Conservation (phyloP, 2,329 filamentous ascomycete species). For the Phialophora tarda region DNA sequence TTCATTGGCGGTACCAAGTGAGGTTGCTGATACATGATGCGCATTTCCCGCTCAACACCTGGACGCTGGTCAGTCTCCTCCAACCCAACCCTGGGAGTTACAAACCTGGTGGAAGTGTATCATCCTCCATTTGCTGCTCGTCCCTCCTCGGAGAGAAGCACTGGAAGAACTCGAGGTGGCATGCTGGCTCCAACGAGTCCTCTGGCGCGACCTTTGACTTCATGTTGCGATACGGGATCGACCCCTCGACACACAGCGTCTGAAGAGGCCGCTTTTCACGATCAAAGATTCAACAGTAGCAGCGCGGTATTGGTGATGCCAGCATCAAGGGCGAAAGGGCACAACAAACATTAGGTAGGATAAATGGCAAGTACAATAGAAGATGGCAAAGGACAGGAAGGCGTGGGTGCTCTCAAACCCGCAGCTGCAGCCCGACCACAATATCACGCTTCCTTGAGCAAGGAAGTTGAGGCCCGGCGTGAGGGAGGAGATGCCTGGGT, state of each 20-base stretch:
- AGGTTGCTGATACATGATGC: conserved; percentile 52
- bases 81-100: conserved; percentile 8
- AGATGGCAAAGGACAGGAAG: conserved; percentile 13
- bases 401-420: conserved; percentile 21
- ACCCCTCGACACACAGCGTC: conserved; percentile 15
- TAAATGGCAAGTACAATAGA: conserved; percentile 10
- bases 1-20: conserved; percentile 55
- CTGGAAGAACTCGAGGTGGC: conserved; percentile 30
- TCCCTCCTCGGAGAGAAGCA: conserved; percentile 29
- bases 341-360: conserved; percentile 16
- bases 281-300: conserved; percentile 12
- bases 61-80: neutral
- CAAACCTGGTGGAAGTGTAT: conserved; percentile 16
- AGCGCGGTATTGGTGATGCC: conserved; percentile 23
- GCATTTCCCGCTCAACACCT: conserved; percentile 52
- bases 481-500: conserved; percentile 16
- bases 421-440: conserved; percentile 23
- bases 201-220: conserved; percentile 20
- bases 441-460: conserved; percentile 22
- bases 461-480: conserved; percentile 8
- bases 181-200: conserved; percentile 32
- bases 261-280: conserved; percentile 19
- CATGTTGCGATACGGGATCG: conserved; percentile 21
- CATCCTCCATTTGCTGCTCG: conserved; percentile 3
- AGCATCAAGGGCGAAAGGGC: conserved; percentile 24